A percentile compares a stretch with the other conserved stretches of the same genome.
Evolutionary conservation across 2,329 filamentous ascomycete genomes (phyloP).

Genomic region (Zymoseptoria brevis): DNA sequence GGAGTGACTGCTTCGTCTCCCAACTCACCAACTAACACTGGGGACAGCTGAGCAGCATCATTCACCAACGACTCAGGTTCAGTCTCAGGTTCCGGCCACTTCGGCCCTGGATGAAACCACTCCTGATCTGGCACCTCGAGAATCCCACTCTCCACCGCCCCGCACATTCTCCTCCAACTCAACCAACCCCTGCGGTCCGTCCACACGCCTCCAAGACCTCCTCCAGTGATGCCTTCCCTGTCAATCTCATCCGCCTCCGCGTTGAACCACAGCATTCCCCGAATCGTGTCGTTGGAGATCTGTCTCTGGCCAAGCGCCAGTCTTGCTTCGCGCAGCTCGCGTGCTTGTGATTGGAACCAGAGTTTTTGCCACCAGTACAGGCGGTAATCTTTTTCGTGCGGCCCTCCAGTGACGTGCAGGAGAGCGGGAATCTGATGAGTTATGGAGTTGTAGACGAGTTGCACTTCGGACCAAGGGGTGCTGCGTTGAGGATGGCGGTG

Average conservation of each 20-base stretch:
- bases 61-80: neutral
- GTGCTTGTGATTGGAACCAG: slow-evolving; percentile 25
- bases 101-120: slow-evolving; percentile 10
- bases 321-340: slow-evolving; percentile 17
- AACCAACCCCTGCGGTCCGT: slow-evolving; percentile 23
- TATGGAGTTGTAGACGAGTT: slow-evolving; percentile 24
- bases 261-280: slow-evolving; percentile 22
- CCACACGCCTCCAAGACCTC: slow-evolving; percentile 22
- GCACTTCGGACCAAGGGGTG: slow-evolving; percentile 16
- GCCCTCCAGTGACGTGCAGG: slow-evolving; percentile 24
- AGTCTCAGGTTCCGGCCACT: neutral
- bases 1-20: neutral
- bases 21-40: neutral
- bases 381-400: slow-evolving; percentile 22
- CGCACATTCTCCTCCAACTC: slow-evolving; percentile 21
- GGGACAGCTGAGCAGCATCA: neutral
- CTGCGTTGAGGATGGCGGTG: neutral
- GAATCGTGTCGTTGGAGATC: slow-evolving; percentile 17
- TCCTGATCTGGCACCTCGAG: slow-evolving; percentile 11
- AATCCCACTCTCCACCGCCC: slow-evolving; percentile 1
- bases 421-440: slow-evolving; percentile 20
- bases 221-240: slow-evolving; percentile 13
- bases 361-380: slow-evolving; percentile 26
- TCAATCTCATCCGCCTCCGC: slow-evolving; percentile 14
- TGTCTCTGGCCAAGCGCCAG: slow-evolving; percentile 6